Evolutionary conservation across 495 filamentous ascomycete species (phyloP), one percentile per base, ranked within the genome.

Genomic region (Melanomma pulvis-pyrius): DNA sequence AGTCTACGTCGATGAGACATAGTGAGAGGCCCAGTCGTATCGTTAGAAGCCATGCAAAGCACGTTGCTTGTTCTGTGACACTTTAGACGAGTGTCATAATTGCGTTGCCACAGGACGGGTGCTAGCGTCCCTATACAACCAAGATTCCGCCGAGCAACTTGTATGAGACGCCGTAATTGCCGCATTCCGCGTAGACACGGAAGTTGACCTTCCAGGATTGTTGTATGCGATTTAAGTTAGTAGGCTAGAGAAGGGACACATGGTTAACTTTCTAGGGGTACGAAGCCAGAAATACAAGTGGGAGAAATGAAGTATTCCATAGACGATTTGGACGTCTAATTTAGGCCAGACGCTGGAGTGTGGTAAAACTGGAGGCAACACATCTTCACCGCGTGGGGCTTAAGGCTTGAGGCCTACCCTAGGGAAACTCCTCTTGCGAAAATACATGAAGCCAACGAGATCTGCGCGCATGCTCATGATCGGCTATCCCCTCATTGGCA

Each of bases 101-200:
- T 17, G 32, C 44, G 48, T 22, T n/a, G 11, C 59, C 22, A 28
- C 59, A 30, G 59, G 15, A 62, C 59, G 59, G 59, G 49, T 52
- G 22, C 28, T 13, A 29, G 22, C 59, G 15, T 54, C 48, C 48
- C 47, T 28, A 53, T 19, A 48, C 25, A 29, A 25, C 48, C 6
- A 29, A 25, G 48, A 29, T 1, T 3, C 1, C 2, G 8, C 12
- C 48, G 7, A 6, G 48, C 48, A n/a, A 12, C 26, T 29, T 25
- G 22, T 51, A 19, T 25, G 22, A 25, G 48, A 25, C 26, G 48
- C 48, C 24, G 48, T 12, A 1, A 26, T 24, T 25, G 22, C 48
- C 22, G 48, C n/a, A 8, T 26, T 2, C 26, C 48, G n/a, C 26
- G 8, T 26, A 2, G 19, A 17, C n/a, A 22, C 4, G n/a, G 39